phyloP scores from a whole-genome alignment of 1,139 yeast genomes.

The Geotrichum citri-aurantii region DNA sequence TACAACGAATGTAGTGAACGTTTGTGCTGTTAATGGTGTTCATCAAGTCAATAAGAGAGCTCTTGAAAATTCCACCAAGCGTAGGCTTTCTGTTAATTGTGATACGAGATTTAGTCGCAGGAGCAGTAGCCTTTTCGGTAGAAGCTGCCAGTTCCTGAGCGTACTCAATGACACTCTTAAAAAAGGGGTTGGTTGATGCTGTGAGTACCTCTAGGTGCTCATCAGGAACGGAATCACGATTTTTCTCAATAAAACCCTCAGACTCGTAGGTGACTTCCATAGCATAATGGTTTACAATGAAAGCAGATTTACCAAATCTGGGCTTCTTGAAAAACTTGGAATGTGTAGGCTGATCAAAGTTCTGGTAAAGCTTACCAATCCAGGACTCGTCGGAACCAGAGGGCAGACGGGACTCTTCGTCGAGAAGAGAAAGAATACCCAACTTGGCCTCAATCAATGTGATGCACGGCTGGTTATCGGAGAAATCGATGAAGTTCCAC shows the following conservation, averaged over 20 bases:
- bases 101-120: slow-evolving; percentile 28
- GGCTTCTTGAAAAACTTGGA: slow-evolving; percentile 84
- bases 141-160: slow-evolving; percentile 59
- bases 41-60: slow-evolving; percentile 90
- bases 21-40: slow-evolving; percentile 86
- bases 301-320: slow-evolving; percentile 86
- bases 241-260: slow-evolving; percentile 94
- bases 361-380: slow-evolving; percentile 84
- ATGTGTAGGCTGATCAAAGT: slow-evolving; percentile 74
- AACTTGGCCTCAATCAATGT: slow-evolving; percentile 82
- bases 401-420: slow-evolving; percentile 93
- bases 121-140: slow-evolving; percentile 45
- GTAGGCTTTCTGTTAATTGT: slow-evolving; percentile 78
- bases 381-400: slow-evolving; percentile 92
- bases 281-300: slow-evolving; percentile 90
- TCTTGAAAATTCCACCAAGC: slow-evolving; percentile 88
- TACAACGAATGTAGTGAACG: slow-evolving; percentile 95
- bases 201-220: slow-evolving; percentile 85
- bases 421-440: slow-evolving; percentile 82
- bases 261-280: slow-evolving; percentile 88
- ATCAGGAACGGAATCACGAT: slow-evolving; percentile 95
- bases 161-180: slow-evolving; percentile 57
- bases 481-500: slow-evolving; percentile 94
- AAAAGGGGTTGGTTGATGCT: slow-evolving; percentile 58
- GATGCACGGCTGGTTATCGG: slow-evolving; percentile 97